These are phyloP conservation scores for Quercus rubra DNA, from an alignment of 306 rosid species.

Conservation along the genomic window DNA sequence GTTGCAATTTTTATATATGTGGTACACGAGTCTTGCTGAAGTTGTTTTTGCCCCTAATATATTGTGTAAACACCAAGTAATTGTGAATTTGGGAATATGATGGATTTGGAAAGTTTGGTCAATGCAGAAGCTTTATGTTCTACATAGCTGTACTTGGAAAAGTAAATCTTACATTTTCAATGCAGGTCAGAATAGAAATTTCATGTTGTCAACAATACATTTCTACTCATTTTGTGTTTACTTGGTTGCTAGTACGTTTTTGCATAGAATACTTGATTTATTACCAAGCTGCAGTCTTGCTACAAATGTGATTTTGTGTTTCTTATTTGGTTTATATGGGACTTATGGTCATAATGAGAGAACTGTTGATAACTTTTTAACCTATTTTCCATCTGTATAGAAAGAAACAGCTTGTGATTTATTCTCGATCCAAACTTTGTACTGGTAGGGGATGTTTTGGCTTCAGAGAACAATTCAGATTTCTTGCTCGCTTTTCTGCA, in stretches of 20 bases:
- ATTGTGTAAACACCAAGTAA: constrained; percentile 19
- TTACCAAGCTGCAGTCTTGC: background rate
- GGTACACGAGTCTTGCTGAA: constrained; percentile 33
- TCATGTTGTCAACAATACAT: background rate
- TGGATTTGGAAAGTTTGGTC: background rate
- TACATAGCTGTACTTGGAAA: background rate
- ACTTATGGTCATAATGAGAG: too few relatives aligned
- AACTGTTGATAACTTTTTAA: too few relatives aligned
- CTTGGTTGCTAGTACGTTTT: background rate
- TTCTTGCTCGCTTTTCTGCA: too few relatives aligned
- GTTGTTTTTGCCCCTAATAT: constrained; percentile 26
- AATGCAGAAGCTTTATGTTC: background rate
- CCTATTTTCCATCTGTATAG: too few relatives aligned
- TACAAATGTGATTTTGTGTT: too few relatives aligned
- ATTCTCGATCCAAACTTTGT: too few relatives aligned
- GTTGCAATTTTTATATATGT: constrained; percentile 29
- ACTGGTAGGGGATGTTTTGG: too few relatives aligned
- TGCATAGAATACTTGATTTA: background rate
- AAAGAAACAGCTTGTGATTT: too few relatives aligned
- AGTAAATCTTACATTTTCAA: background rate
- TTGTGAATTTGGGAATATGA: background rate
- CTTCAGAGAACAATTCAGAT: too few relatives aligned
- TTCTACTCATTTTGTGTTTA: background rate
- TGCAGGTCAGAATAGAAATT: background rate
- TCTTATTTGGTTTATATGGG: too few relatives aligned